Evolutionary conservation across 148 eudicot genomes (phyloP), one percentile per base, ranked within the genome.

Genomic region (Amaranthus cruentus): DNA sequence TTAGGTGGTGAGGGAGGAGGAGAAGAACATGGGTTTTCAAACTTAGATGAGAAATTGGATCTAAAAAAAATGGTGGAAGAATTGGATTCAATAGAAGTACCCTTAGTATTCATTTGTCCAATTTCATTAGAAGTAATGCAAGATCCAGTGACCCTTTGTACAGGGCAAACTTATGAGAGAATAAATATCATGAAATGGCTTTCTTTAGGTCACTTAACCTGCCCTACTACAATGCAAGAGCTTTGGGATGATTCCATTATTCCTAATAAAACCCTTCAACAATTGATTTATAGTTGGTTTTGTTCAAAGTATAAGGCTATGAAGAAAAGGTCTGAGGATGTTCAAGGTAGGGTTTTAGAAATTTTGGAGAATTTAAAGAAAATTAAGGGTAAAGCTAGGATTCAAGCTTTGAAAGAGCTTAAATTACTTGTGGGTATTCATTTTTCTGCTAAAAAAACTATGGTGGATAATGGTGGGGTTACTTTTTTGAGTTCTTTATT

Each of bases 71-170:
- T 92, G 96, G 85, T 92, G 4, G 85, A 82, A 38, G 91, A 80
- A 76, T 90, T 92, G 0, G 84, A 86, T 62, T 74, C 81, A 62
- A 63, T 85, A 9, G 93, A 90, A 5, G 85, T 90, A 4, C 97
- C 97, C 3, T 69, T 83, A 3, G 93, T 92, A 1, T 92, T 92
- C 80, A 85, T 92, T 11, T 92, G 97, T 74, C 97, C 97, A 4
- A 92, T 92, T 73, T 92, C 97, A 5, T 75, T 92, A 10, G 96
- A 92, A 43, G 89, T 96, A 59, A 92, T 92, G 97, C 91, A 84
- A 82, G 96, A 92, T 83, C 97, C 97, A 9, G 96, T 92, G 4
- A 92, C 96, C 10, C 91, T 92, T 60, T 92, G 97, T 64, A 92
- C 97, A 5, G 97, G 97, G 0, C 97, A 92, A 74, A 92, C 97